These are phyloP conservation scores for Alternaria sp. DNA, from an alignment of 2,329 filamentous ascomycete genomes.

Conservation along the genomic window DNA sequence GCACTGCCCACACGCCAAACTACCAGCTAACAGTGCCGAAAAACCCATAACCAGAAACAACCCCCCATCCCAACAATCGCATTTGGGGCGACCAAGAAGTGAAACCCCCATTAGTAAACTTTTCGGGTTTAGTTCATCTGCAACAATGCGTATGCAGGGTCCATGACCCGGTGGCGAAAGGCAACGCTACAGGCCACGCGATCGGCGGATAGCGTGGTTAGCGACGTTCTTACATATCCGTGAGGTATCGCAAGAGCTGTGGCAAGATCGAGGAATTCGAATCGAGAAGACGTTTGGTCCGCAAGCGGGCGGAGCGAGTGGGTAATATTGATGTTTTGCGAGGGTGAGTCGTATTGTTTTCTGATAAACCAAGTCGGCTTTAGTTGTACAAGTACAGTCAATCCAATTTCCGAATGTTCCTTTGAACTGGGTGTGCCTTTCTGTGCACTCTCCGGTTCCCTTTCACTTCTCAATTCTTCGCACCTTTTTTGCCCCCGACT, in stretches of 20 bases:
- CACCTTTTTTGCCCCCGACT: not conserved
- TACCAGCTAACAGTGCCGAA: not conserved
- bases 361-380: not conserved
- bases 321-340: not conserved
- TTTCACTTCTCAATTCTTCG: not conserved
- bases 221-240: not conserved
- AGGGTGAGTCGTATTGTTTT: not conserved
- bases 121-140: not conserved
- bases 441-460: not conserved
- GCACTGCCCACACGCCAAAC: not conserved
- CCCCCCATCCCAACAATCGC: not conserved
- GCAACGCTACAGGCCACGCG: not conserved
- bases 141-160: not conserved
- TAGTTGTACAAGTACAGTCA: not conserved
- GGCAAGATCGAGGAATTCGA: conserved; percentile 7
- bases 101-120: not conserved
- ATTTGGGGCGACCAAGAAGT: not conserved
- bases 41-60: not conserved
- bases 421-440: not conserved
- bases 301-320: not conserved
- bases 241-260: not conserved
- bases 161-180: not conserved
- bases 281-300: not conserved
- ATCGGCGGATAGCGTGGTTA: not conserved
- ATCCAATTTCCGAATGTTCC: not conserved